phyloP scores from a whole-genome alignment of 2,329 filamentous ascomycete species.

The Didymella glomerata region DNA sequence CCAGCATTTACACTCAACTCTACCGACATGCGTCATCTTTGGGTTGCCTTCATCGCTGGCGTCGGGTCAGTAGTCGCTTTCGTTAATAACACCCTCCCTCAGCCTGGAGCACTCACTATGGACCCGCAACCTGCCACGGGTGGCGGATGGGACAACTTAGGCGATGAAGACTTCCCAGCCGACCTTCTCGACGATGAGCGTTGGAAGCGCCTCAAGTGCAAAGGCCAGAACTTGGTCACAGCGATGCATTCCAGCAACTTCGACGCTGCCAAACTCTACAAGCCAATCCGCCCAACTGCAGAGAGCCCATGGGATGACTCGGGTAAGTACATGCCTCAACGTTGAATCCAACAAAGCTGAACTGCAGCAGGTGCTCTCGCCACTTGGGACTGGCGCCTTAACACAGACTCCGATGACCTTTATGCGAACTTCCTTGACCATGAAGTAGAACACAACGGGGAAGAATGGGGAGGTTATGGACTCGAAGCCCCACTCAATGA shows the following conservation, averaged over 20 bases:
- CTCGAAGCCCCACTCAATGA: neutral
- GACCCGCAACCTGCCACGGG: neutral
- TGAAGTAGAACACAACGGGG: neutral
- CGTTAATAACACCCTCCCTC: neutral
- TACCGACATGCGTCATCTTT: neutral
- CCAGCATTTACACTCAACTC: neutral
- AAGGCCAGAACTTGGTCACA: neutral
- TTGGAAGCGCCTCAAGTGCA: neutral
- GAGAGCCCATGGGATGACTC: constrained; percentile 1
- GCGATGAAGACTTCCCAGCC: neutral
- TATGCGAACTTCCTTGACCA: neutral
- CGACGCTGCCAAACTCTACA: neutral
- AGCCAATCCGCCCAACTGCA: neutral
- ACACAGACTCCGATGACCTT: neutral
- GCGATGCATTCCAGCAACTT: neutral
- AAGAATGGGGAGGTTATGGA: neutral
- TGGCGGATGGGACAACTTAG: neutral
- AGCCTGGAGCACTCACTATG: neutral
- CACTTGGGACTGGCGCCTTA: neutral
- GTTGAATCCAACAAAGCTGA: neutral
- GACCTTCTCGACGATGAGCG: neutral
- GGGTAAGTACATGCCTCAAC: neutral
- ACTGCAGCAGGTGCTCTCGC: neutral
- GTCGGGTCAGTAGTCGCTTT: neutral
- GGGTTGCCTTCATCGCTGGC: neutral